phyloP scores from a whole-genome alignment of 2,329 filamentous ascomycete species.

The Cordyceps tenuipes region DNA sequence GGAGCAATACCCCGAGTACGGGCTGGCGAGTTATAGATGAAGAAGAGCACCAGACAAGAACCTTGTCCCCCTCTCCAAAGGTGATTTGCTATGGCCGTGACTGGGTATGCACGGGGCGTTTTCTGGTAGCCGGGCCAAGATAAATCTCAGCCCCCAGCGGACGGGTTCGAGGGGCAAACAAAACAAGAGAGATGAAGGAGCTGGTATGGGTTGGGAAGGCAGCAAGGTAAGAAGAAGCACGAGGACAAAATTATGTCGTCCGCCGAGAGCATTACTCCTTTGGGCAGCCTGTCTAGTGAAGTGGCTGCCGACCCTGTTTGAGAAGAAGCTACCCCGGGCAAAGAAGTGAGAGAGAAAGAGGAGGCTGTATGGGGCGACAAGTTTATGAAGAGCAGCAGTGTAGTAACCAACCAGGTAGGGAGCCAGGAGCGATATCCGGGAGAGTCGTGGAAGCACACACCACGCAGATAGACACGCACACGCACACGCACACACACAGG shows the following conservation, averaged over 20 bases:
- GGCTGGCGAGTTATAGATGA: background rate
- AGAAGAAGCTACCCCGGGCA: background rate
- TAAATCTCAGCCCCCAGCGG: background rate
- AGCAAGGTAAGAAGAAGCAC: background rate
- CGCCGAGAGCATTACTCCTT: conserved; percentile 11
- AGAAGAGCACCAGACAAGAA: no score
- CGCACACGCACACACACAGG: background rate
- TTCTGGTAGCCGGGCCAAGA: background rate
- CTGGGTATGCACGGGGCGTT: background rate
- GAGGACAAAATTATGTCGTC: conserved; percentile 11
- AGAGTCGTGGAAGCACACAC: background rate
- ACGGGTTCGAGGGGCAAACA: conserved; percentile 1
- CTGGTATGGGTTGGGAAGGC: background rate
- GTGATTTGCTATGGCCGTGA: background rate
- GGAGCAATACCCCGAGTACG: background rate
- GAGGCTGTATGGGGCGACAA: conserved; percentile 1
- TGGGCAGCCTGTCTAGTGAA: conserved; percentile 7
- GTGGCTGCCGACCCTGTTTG: conserved; percentile 5
- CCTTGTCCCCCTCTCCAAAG: background rate
- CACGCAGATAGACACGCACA: background rate
- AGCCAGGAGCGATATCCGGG: background rate
- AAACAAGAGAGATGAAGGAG: conserved; percentile 3
- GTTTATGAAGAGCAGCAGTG: background rate
- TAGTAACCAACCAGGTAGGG: background rate
- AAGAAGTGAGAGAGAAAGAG: background rate